These are phyloP conservation scores for Orbilia javanica DNA, from an alignment of 2,329 filamentous ascomycete genomes.

Conservation along the genomic window DNA sequence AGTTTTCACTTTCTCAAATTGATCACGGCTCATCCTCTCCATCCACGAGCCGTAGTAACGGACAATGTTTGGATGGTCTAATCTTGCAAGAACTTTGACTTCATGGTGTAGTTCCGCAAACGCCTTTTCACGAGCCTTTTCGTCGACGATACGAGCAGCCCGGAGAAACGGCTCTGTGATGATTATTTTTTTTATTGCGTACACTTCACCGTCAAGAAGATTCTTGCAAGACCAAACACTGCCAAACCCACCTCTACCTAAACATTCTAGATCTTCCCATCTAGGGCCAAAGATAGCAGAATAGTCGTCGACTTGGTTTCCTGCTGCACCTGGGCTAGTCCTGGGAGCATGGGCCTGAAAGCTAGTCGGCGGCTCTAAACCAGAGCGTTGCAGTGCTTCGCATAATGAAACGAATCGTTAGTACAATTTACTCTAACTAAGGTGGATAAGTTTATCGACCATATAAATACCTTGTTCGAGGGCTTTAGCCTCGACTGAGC, in stretches of 20 bases:
- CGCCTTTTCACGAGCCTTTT: constrained; percentile 70
- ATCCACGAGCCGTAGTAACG: constrained; percentile 76
- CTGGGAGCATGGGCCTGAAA: constrained; percentile 45
- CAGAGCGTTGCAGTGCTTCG: constrained; percentile 11
- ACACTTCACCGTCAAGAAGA: constrained; percentile 73
- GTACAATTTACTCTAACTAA: not conserved
- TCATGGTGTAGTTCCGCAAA: constrained; percentile 68
- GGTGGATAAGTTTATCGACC: not conserved
- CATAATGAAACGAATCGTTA: not conserved
- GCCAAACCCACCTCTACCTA: constrained; percentile 76
- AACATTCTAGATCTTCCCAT: constrained; percentile 69
- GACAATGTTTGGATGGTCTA: constrained; percentile 76
- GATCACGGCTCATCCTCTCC: constrained; percentile 65
- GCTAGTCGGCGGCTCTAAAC: constrained; percentile 21
- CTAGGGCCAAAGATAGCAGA: constrained; percentile 42
- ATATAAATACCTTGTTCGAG: constrained; percentile 30
- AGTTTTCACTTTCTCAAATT: constrained; percentile 37
- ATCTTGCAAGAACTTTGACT: constrained; percentile 72
- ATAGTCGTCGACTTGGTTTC: not conserved
- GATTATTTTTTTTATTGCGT: constrained; percentile 76
- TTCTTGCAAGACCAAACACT: constrained; percentile 74
- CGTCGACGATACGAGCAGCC: constrained; percentile 61
- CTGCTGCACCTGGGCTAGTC: constrained; percentile 26
- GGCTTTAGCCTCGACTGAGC: constrained; percentile 26
- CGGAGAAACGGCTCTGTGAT: constrained; percentile 70